These are phyloP conservation scores for Wilhelminamyces savonicus DNA, from an alignment of 805 yeast species.

Conservation along the genomic window DNA sequence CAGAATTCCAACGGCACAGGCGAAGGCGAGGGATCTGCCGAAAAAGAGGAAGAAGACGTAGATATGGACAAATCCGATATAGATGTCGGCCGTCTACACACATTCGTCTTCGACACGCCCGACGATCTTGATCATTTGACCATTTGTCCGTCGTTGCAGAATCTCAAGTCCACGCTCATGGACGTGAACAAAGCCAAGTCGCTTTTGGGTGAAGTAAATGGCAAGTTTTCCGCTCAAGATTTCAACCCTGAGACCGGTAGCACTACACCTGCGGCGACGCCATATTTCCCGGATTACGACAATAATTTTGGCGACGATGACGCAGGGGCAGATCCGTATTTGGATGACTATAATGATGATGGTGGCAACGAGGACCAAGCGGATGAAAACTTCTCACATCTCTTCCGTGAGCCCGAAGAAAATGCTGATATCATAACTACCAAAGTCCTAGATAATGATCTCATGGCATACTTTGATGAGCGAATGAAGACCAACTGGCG, in stretches of 20 bases:
- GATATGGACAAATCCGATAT: slow-evolving; percentile 1
- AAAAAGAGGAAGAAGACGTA: slow-evolving; percentile 8
- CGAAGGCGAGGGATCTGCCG: slow-evolving; percentile 5
- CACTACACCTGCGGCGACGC: no score
- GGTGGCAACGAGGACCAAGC: slow-evolving; percentile 1
- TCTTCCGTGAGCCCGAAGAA: slow-evolving; percentile 6
- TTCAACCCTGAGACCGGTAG: no score
- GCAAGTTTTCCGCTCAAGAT: slow-evolving; percentile 11
- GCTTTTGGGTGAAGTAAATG: slow-evolving; percentile 35
- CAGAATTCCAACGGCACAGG: slow-evolving; percentile 12
- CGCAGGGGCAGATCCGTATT: slow-evolving; percentile 8
- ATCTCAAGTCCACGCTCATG: slow-evolving; percentile 51
- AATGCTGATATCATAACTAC: slow-evolving; percentile 7
- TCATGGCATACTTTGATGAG: slow-evolving; percentile 79
- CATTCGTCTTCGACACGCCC: slow-evolving; percentile 16
- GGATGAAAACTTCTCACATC: slow-evolving; percentile 5
- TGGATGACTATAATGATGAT: slow-evolving; percentile 12
- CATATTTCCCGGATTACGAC: slow-evolving; percentile 3
- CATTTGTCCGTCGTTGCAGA: slow-evolving; percentile 68
- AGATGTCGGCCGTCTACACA: slow-evolving; percentile 6
- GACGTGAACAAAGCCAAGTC: slow-evolving; percentile 50
- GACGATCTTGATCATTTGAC: slow-evolving; percentile 20
- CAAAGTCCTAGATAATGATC: slow-evolving; percentile 47
- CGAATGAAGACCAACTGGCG: slow-evolving; percentile 72
- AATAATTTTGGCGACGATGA: slow-evolving; percentile 10